A percentile compares a stretch with the other conserved stretches of the same genome.
Conservation (phyloP, 1,284 basidiomycete species). For the Heimioporus retisporus region DNA sequence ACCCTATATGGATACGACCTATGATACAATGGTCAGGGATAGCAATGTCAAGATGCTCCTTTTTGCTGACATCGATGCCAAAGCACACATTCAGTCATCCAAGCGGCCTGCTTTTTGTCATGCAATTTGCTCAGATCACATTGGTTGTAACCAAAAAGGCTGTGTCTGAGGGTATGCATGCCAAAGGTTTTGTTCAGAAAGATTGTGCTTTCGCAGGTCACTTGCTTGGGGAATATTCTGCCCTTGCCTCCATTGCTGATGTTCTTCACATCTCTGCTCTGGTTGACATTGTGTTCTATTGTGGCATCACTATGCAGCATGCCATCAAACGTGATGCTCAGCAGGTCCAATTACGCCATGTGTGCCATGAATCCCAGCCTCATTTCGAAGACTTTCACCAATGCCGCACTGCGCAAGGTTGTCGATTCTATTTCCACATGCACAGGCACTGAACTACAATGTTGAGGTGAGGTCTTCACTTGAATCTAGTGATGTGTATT, state of each 20-base stretch:
- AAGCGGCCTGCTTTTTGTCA: slow-evolving; percentile 95
- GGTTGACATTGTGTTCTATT: slow-evolving; percentile 99
- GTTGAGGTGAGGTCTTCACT: slow-evolving; percentile 76
- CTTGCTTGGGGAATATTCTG: slow-evolving; percentile 98
- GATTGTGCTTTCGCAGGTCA: slow-evolving; percentile 97
- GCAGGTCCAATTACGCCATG: too few species aligned
- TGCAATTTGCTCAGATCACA: slow-evolving; percentile 98
- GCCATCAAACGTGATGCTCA: slow-evolving; percentile 95
- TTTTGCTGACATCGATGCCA: slow-evolving; percentile 93
- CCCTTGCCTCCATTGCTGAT: slow-evolving; percentile 96
- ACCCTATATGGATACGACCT: slow-evolving; percentile 99
- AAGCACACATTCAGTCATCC: slow-evolving; percentile 99
- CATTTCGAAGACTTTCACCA: slow-evolving; percentile 69
- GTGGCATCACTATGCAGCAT: slow-evolving; percentile 99
- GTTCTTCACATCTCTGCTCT: slow-evolving; percentile 95
- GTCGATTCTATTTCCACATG: slow-evolving; percentile 89
- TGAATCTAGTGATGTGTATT: slow-evolving; percentile 9
- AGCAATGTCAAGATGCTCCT: slow-evolving; percentile 96
- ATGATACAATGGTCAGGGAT: slow-evolving; percentile 96
- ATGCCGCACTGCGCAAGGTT: slow-evolving; percentile 93
- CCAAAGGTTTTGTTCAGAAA: slow-evolving; percentile 94
- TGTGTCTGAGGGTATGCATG: slow-evolving; percentile 98
- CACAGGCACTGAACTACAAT: slow-evolving; percentile 92
- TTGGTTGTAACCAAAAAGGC: slow-evolving; percentile 98
- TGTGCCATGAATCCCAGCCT: too few species aligned